phyloP scores from a whole-genome alignment of 2,329 filamentous ascomycete species.

The Westerdykella ornata region DNA sequence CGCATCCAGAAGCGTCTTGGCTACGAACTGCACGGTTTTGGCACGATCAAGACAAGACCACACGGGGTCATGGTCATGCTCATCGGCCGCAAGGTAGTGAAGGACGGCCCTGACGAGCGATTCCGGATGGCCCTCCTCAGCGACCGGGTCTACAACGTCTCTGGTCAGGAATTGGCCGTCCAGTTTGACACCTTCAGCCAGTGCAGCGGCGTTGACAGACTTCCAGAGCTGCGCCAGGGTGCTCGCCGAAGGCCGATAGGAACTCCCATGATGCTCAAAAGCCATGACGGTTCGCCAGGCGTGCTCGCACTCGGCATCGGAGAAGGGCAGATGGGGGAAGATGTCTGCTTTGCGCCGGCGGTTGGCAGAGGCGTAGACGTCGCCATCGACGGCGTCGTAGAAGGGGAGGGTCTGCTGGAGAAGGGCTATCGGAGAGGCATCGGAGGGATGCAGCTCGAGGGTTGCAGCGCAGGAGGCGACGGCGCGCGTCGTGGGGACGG shows the following conservation, averaged over 20 bases:
- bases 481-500: slow-evolving; percentile 34
- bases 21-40: slow-evolving; percentile 30
- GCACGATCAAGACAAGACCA: slow-evolving; percentile 32
- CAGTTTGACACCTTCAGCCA: slow-evolving; percentile 39
- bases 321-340: slow-evolving; percentile 49
- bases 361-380: slow-evolving; percentile 24
- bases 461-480: slow-evolving; percentile 42
- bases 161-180: slow-evolving; percentile 33
- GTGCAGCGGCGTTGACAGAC: slow-evolving; percentile 37
- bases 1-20: slow-evolving; percentile 26
- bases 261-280: slow-evolving; percentile 42
- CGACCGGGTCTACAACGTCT: slow-evolving; percentile 27
- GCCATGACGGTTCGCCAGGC: slow-evolving; percentile 49
- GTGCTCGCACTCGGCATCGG: slow-evolving; percentile 45
- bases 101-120: slow-evolving; percentile 36
- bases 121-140: slow-evolving; percentile 36
- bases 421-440: slow-evolving; percentile 29
- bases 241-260: slow-evolving; percentile 45
- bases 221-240: slow-evolving; percentile 47
- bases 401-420: slow-evolving; percentile 37
- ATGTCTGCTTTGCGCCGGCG: slow-evolving; percentile 35
- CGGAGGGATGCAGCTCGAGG: slow-evolving; percentile 38
- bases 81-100: slow-evolving; percentile 25
- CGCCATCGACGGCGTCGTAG: slow-evolving; percentile 30
- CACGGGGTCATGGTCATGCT: slow-evolving; percentile 19